These are phyloP conservation scores for Zygosaccharomyces sapae DNA, from an alignment of 1,139 yeast species.

Conservation along the genomic window DNA sequence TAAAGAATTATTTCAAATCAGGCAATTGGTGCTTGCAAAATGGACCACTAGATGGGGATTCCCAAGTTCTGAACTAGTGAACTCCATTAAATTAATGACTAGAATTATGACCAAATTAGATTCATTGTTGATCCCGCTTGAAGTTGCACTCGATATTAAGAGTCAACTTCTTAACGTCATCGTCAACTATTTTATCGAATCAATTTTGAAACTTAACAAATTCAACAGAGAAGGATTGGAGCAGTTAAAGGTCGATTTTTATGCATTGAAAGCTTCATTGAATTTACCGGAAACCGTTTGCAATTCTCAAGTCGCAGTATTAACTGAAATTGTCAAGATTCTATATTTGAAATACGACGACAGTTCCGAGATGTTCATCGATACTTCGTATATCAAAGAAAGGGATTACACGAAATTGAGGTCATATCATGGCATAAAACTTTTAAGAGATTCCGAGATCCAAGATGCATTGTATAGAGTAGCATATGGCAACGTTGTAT, in stretches of 20 bases:
- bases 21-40: constrained; percentile 24
- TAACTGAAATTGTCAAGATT: constrained; percentile 41
- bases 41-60: constrained; percentile 10
- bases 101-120: constrained; percentile 34
- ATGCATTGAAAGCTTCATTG: constrained; percentile 43
- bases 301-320: constrained; percentile 37
- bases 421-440: constrained; percentile 21
- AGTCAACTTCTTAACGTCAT: constrained; percentile 46
- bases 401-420: constrained; percentile 32
- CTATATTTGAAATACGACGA: constrained; percentile 40
- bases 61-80: constrained; percentile 29
- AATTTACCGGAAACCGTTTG: constrained; percentile 34
- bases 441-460: constrained; percentile 36
- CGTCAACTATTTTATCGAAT: constrained; percentile 51
- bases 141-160: constrained; percentile 33
- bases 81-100: constrained; percentile 25
- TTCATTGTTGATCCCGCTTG: constrained; percentile 29
- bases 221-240: constrained; percentile 54
- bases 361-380: constrained; percentile 37
- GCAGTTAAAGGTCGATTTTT: constrained; percentile 55
- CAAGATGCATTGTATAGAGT: constrained; percentile 38
- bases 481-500: constrained; percentile 25
- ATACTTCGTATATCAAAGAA: constrained; percentile 32
- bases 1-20: constrained; percentile 32
- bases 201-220: constrained; percentile 58